Evolutionary conservation across 139 green algal species (phyloP).

Genomic region (Asterochloris sp.): DNA sequence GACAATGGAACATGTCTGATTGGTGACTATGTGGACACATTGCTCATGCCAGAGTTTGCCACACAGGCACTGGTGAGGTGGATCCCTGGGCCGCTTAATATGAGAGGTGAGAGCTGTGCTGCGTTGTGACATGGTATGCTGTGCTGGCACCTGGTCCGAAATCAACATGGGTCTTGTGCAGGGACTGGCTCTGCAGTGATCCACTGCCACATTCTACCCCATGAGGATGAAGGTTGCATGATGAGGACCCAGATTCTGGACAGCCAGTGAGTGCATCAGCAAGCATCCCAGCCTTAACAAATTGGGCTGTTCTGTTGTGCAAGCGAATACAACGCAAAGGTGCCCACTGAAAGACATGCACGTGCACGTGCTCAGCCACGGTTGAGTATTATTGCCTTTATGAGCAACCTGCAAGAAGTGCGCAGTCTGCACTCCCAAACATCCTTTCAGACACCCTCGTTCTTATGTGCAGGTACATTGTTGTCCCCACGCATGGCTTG

Average conservation of each 20-base stretch:
- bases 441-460: no score
- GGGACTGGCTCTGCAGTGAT: slow-evolving; percentile 8
- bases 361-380: no score
- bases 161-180: background rate
- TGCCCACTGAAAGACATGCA: no score
- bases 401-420: no score
- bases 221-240: slow-evolving; percentile 13
- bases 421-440: no score
- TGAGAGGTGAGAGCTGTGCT: slow-evolving; percentile 4
- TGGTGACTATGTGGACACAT: slow-evolving; percentile 16
- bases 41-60: slow-evolving; percentile 4
- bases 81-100: slow-evolving; percentile 14
- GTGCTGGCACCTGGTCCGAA: no score
- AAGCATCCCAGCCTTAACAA: background rate
- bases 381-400: no score
- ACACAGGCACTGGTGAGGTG: slow-evolving; percentile 13
- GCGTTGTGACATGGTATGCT: no score
- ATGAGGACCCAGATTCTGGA: slow-evolving; percentile 11
- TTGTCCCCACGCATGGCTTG: no score
- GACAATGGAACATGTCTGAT: slow-evolving; percentile 6
- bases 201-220: slow-evolving; percentile 16
- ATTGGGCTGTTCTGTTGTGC: no score
- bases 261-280: background rate
- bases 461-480: no score
- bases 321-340: no score